These are phyloP conservation scores for Cladophialophora bantiana DNA, from an alignment of 2,329 filamentous ascomycete species.

Conservation along the genomic window DNA sequence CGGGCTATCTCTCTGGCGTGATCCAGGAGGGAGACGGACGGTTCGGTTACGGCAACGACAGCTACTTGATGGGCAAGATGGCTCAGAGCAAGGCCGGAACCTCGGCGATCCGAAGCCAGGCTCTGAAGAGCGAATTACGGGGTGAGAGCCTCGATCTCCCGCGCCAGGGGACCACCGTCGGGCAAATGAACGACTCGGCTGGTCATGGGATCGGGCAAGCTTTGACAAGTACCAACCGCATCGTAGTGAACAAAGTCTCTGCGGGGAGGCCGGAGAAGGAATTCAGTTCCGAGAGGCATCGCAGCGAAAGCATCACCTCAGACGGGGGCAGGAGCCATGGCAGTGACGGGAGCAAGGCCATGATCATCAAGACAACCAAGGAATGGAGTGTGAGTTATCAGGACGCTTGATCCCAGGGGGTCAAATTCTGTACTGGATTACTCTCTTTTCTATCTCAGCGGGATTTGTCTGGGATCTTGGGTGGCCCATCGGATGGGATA, in stretches of 20 bases:
- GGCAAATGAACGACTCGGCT: neutral
- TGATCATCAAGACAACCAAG: constrained; percentile 34
- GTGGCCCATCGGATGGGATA: too few species aligned
- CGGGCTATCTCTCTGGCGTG: constrained; percentile 30
- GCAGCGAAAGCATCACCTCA: constrained; percentile 27
- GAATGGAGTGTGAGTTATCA: constrained; percentile 31
- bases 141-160: constrained; percentile 28
- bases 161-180: constrained; percentile 18
- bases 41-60: constrained; percentile 32
- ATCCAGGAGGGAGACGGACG: constrained; percentile 26
- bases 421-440: neutral
- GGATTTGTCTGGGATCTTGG: neutral
- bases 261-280: constrained; percentile 16
- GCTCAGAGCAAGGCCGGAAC: constrained; percentile 20
- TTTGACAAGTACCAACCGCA: constrained; percentile 17
- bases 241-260: constrained; percentile 21
- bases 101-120: constrained; percentile 26
- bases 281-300: constrained; percentile 2
- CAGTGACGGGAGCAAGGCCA: constrained; percentile 31
- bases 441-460: neutral
- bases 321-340: constrained; percentile 26
- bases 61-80: constrained; percentile 34
- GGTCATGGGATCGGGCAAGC: constrained; percentile 23
- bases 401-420: constrained; percentile 12
- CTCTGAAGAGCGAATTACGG: constrained; percentile 23